These are phyloP conservation scores for Chlorella vulgaris DNA, from an alignment of 139 green algal genomes.

Conservation along the genomic window DNA sequence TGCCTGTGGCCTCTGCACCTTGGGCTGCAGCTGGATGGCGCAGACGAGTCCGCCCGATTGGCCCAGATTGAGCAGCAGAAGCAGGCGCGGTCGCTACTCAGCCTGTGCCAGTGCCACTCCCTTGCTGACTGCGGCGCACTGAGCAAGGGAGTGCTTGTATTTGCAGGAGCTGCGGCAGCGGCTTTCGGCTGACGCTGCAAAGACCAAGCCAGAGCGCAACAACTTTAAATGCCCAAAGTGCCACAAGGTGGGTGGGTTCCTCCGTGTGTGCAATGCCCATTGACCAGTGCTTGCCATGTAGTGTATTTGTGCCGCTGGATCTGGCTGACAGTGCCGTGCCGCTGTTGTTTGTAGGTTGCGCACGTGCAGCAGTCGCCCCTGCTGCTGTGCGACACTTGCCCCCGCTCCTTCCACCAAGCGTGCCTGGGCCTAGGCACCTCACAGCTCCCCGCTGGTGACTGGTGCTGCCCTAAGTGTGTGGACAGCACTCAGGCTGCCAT, in stretches of 20 bases:
- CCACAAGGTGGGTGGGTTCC: slow-evolving; percentile 47
- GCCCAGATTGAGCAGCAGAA: background rate
- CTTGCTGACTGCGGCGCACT: too few species aligned
- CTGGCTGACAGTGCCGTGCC: background rate
- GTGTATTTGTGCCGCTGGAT: too few species aligned
- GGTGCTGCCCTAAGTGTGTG: slow-evolving; percentile 57
- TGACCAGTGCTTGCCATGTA: too few species aligned
- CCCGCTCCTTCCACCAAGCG: slow-evolving; percentile 54
- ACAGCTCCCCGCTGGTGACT: slow-evolving; percentile 54
- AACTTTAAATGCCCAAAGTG: slow-evolving; percentile 66
- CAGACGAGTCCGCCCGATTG: background rate
- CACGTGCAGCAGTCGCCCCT: slow-evolving; percentile 49
- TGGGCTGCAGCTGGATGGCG: background rate
- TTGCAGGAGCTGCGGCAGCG: slow-evolving; percentile 26
- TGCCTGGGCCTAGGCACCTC: slow-evolving; percentile 48
- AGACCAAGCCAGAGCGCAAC: slow-evolving; percentile 44
- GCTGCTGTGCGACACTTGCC: slow-evolving; percentile 63
- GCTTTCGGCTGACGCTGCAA: background rate
- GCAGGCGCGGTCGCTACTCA: background rate
- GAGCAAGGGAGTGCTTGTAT: background rate
- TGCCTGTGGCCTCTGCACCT: background rate
- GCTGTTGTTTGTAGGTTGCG: slow-evolving; percentile 19
- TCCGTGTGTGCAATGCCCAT: too few species aligned
- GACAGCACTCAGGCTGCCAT: slow-evolving; percentile 40
- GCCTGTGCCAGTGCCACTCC: too few species aligned